Base-by-base conservation (phyloP, 129 eudicot genomes). In the Saussurea involucrata region DNA sequence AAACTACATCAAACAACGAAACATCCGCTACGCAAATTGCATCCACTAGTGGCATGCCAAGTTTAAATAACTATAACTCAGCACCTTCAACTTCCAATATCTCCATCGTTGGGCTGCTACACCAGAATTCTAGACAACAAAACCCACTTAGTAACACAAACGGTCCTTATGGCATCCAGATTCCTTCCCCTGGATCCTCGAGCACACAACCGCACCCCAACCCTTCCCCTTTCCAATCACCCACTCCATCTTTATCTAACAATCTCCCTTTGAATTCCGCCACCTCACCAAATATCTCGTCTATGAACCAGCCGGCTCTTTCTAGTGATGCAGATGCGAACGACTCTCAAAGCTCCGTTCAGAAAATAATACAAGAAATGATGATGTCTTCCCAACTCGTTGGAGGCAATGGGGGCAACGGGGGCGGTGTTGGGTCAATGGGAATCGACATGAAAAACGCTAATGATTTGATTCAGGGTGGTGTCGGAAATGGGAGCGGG, bases 281-380 rank as follows among this genome's bases (percentile, higher is more conserved):
- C 11, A 86, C 83, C 72, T 94, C 96, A 5, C 97, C 97, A 6
- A 89, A 86, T 68, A 79, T 89, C 13, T 72, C 61, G n/a, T 76
- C 95, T 11, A 85, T 84, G 81, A 90, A 83, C 68, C 89, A 84
- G 44, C 87, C 92, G 37, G 69, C 96, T 33, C 76, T 81, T 15
- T 83, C 96, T 40, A 79, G 90, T 67, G 96, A 95, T 64, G 88
- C 87, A 10, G 95, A 88, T 57, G 82, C 83, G 28, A 92, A 78
- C 55, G 97, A 95, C 28, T 86, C 99, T 15, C 97, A 92, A 83
- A 95, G 99, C 81, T 95, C 99, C 0, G 99, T 95, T 1, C 97
- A 95, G 86, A 95, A 95, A 85, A 85, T 95, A 46, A 90, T 95
- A 66, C 96, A 95, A 24, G 91, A 88, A 68, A 92, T 95, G 96